phyloP scores from a whole-genome alignment of 2,329 filamentous ascomycete species.

The Purpureocillium lavendulum region DNA sequence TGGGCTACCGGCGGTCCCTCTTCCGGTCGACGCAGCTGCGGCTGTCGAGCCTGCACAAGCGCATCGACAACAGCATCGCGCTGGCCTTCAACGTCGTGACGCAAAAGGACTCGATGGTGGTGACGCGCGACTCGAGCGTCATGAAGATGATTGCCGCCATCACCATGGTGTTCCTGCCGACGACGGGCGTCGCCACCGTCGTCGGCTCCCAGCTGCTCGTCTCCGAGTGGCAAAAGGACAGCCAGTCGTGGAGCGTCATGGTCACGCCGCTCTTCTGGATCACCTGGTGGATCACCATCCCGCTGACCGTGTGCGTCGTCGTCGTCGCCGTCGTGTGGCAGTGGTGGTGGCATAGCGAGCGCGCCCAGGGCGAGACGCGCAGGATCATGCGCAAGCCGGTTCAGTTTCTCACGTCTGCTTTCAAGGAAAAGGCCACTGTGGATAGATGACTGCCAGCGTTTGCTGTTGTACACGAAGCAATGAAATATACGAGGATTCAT shows the following conservation, averaged over 20 bases:
- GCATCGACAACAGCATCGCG: slow-evolving; percentile 24
- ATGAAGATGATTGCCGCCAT: slow-evolving; percentile 29
- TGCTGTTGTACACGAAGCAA: too few species aligned
- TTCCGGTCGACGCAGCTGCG: slow-evolving; percentile 26
- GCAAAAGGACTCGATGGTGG: slow-evolving; percentile 25
- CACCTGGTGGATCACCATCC: slow-evolving; percentile 20
- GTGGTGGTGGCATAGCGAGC: slow-evolving; percentile 18
- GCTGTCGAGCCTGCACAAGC: slow-evolving; percentile 22
- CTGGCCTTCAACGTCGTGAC: slow-evolving; percentile 27
- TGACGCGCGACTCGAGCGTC: slow-evolving; percentile 24
- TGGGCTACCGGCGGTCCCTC: slow-evolving; percentile 21
- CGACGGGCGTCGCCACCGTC: slow-evolving; percentile 24
- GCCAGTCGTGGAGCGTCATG: slow-evolving; percentile 13
- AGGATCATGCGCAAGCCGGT: too few species aligned
- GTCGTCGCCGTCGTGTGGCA: slow-evolving; percentile 17
- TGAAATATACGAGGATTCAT: too few species aligned
- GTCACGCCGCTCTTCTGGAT: slow-evolving; percentile 19
- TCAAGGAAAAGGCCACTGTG: too few species aligned
- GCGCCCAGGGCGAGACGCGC: not conserved
- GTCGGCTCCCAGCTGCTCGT: slow-evolving; percentile 19
- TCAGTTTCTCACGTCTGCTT: too few species aligned
- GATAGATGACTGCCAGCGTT: too few species aligned
- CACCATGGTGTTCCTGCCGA: slow-evolving; percentile 28
- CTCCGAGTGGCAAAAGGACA: slow-evolving; percentile 10
- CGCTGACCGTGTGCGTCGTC: slow-evolving; percentile 15